Percentiles rank a stretch among this genome's conserved stretches.
Conservation (phyloP, 768 basidiomycete species). For the Calocera cornea region DNA sequence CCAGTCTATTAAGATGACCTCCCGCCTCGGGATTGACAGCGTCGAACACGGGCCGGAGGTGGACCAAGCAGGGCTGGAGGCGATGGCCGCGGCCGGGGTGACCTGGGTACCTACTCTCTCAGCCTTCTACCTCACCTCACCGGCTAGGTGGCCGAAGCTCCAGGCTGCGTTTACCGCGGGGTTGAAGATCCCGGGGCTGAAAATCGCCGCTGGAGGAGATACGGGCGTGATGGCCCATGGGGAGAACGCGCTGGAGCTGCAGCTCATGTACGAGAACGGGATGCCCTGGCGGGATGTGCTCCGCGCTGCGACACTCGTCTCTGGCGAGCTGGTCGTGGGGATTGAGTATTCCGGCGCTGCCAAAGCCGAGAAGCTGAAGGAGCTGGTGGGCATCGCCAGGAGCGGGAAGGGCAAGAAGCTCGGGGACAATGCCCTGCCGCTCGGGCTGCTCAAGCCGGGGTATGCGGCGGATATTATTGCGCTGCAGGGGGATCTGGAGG, state of each 20-base stretch:
- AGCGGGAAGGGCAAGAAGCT: slow-evolving; percentile 20
- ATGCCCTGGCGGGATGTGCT: slow-evolving; percentile 41
- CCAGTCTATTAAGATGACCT: slow-evolving; percentile 25
- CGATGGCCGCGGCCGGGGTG: slow-evolving; percentile 17
- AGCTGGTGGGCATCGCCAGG: slow-evolving; percentile 18
- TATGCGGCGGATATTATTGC: slow-evolving; percentile 43
- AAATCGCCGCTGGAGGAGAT: slow-evolving; percentile 50
- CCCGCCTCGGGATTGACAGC: slow-evolving; percentile 30
- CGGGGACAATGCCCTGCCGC: slow-evolving; percentile 41
- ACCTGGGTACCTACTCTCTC: slow-evolving; percentile 49
- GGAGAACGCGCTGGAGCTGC: slow-evolving; percentile 45
- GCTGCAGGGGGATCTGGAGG: slow-evolving; percentile 27
- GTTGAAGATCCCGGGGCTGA: slow-evolving; percentile 31
- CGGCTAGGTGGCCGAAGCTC: neutral
- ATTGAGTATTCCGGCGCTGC: slow-evolving; percentile 32
- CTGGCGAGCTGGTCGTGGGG: slow-evolving; percentile 42
- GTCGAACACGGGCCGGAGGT: slow-evolving; percentile 42
- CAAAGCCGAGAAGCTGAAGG: slow-evolving; percentile 20
- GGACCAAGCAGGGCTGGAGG: slow-evolving; percentile 5
- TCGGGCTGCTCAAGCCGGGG: slow-evolving; percentile 40
- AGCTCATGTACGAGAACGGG: slow-evolving; percentile 44
- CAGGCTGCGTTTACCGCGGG: slow-evolving; percentile 31
- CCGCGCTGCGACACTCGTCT: slow-evolving; percentile 45
- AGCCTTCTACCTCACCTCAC: slow-evolving; percentile 29
- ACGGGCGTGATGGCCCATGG: slow-evolving; percentile 53